Evolutionary conservation across 169 alveolate genomes (phyloP).

Genomic region (Plasmodium coatneyi): DNA sequence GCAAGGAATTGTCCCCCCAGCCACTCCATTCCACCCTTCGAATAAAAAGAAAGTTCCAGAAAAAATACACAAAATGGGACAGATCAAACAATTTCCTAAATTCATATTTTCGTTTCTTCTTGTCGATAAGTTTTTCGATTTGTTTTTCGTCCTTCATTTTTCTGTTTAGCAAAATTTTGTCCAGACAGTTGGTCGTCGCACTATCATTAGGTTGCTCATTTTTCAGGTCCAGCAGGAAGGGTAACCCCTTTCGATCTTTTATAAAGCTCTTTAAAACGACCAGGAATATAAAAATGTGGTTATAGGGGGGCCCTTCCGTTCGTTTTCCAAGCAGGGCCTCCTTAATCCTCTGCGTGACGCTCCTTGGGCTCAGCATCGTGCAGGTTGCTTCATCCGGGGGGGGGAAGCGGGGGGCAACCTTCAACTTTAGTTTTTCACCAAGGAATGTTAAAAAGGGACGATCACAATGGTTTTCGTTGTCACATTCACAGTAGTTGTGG

Average conservation of each 20-base stretch:
- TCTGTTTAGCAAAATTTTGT: constrained; percentile 9
- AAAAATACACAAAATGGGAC: constrained; percentile 28
- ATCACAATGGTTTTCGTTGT: neutral
- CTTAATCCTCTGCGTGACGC: neutral
- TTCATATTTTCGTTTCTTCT: constrained; percentile 28
- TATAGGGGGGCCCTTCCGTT: neutral
- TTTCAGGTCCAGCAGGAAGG: neutral
- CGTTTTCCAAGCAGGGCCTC: neutral
- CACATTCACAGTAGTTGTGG: neutral
- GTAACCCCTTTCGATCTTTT: constrained; percentile 16
- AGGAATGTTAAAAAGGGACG: neutral
- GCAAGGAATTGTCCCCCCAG: neutral
- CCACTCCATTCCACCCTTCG: neutral
- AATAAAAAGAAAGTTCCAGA: constrained; percentile 16
- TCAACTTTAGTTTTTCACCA: constrained; percentile 10
- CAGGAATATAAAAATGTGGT: constrained; percentile 26
- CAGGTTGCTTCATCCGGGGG: neutral
- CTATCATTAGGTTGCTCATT: neutral
- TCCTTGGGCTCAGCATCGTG: neutral
- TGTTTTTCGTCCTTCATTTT: constrained; percentile 7
- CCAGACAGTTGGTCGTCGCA: neutral
- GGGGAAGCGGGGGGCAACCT: neutral
- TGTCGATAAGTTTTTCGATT: neutral
- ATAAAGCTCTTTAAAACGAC: constrained; percentile 54
- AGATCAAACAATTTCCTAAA: constrained; percentile 11